Base-by-base conservation (phyloP, 768 basidiomycete species). In the Russula compacta region DNA sequence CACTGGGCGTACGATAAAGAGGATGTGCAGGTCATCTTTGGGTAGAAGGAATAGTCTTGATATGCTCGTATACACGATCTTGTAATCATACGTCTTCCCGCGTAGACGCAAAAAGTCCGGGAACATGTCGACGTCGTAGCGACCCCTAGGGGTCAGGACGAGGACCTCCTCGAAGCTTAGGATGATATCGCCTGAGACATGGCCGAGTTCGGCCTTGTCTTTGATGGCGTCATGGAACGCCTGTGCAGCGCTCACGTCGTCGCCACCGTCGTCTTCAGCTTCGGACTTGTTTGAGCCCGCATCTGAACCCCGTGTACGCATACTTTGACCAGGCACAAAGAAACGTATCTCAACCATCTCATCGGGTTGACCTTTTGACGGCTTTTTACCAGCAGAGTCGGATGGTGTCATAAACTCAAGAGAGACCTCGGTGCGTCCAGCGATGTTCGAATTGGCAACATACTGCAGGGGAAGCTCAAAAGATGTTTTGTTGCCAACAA, bases 11-110 rank as follows among this genome's bases (percentile, higher is more conserved):
- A 95, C 92, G 62, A 99, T 95, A 70, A 99, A 93, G 57, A 97
- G 79, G 39, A 97, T 88, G 70, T 98, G 95, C 56, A 90, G 84
- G 66, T 98, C 97, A 69, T 99, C 97, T 71, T 97, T 95, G 15
- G 97, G 97, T 5, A 99, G 78, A 24, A 98, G 78, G 80, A 98
- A 99, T 9, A 98, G 75, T 60, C 83, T 81, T 24, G 89, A 85
- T 67, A 99, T 92, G 64, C 87, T 89, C 40, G 82, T 80, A 74
- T 95, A 97, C 24, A 91, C 79, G 60, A 99, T 92, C 75, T 98
- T 94, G 81, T 99, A 99, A 73, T 99, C 97, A 74, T 98, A 98
- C 1, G 95, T 98, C 75, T 98, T 97, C 55, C 97, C 97, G n/a
- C 94, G 87, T 36, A 98, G 76, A 46, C 97, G 86, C 70, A 99